Conservation (phyloP, 2,329 filamentous ascomycete species). For the Cladosporium sp. region DNA sequence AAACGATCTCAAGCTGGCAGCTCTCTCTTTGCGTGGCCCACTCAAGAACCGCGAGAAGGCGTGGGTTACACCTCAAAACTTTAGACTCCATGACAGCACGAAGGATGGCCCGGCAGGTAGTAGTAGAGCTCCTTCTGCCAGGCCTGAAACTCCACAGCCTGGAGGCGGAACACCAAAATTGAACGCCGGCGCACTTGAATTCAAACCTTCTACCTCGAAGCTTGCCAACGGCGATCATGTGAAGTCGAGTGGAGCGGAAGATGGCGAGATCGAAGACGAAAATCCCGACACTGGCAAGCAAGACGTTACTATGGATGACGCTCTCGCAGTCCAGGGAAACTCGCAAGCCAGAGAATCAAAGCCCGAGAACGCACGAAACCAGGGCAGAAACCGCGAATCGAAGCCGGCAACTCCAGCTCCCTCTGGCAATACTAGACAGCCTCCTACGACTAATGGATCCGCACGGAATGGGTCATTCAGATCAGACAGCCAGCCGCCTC, state of each 20-base stretch:
- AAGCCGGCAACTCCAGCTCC: constrained; percentile 23
- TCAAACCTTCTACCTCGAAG: constrained; percentile 47
- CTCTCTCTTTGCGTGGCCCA: constrained; percentile 65
- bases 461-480: constrained; percentile 32
- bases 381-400: constrained; percentile 12
- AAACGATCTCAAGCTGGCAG: constrained; percentile 70
- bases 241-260: constrained; percentile 47
- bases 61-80: constrained; percentile 72
- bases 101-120: constrained; percentile 25
- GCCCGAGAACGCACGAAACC: not conserved
- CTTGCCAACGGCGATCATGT: constrained; percentile 39
- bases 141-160: constrained; percentile 39
- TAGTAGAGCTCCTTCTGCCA: constrained; percentile 27
- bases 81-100: constrained; percentile 39
- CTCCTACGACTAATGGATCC: constrained; percentile 20
- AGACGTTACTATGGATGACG: constrained; percentile 24
- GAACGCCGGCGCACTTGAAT: constrained; percentile 57
- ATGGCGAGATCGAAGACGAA: constrained; percentile 66
- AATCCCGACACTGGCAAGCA: constrained; percentile 32
- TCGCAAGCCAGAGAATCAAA: not conserved
- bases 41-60: constrained; percentile 61
- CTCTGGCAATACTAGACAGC: constrained; percentile 15
- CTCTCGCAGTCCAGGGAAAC: not conserved
- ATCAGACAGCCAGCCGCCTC: constrained; percentile 25
- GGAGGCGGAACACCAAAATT: constrained; percentile 38